Base-by-base conservation (phyloP, 1,139 yeast species). In the Kluyveromyces sp. region DNA sequence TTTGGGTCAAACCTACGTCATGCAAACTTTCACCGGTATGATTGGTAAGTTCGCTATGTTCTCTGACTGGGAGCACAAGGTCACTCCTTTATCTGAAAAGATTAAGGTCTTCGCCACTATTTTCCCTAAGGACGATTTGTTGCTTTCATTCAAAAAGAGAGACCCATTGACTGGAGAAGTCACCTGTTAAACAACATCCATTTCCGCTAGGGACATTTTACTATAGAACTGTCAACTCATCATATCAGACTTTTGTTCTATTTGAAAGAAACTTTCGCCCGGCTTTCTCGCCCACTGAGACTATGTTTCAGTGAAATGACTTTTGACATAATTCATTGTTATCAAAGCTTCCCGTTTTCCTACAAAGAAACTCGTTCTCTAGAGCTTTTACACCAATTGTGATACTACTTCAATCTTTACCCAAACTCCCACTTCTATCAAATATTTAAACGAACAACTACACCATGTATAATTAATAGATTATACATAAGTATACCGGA, bases 91-190 rank as follows among this genome's bases (percentile, higher is more conserved):
- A 57, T 81, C 94, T 51, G 98, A 92, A 69, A 81, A 87, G 60
- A 87, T 92, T 59, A 86, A 88, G 61, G 97, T 92, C 33, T 92
- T 92, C 65, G 98, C 98, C 31, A 92, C 98, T 25, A 88, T 92
- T 61, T 92, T 92, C 84, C 98, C 98, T 30, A 80, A 86, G 65
- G 98, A 92, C 67, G 96, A 89, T 64, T 79, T 94, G 63, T 77
- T 86, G 56, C 69, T 92, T 64, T 72, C 80, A 58, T 89, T 89
- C 74, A 72, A 74, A 45, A 68, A 61, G 54, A 78, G 89, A 68
- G 82, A 82, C 46, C 71, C 71, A 49, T 47, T 64, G 33, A 57
- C 64, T 30, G 66, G 66, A 41, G 49, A 60, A 52, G 46, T 56
- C 29, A 43, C 44, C 44, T 31, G 30, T 13, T 43, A 31, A 30